Percentiles rank a stretch among this genome's conserved stretches.
Evolutionary conservation across 768 basidiomycete genomes (phyloP).

Genomic region (Naganishia antarctica): DNA sequence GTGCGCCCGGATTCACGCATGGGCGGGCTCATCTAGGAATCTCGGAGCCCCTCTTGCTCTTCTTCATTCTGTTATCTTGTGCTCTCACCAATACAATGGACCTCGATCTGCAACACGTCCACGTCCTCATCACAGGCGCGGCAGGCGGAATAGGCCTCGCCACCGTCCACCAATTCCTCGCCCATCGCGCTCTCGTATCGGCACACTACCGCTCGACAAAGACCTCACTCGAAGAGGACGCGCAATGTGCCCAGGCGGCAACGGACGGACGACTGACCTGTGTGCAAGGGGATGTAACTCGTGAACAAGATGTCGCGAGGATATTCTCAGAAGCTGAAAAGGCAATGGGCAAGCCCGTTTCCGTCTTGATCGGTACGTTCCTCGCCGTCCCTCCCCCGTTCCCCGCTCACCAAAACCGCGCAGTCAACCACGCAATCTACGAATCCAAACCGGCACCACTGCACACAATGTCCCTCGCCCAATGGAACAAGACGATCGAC

Average conservation of each 20-base stretch:
- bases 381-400: slow-evolving; percentile 45
- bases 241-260: slow-evolving; percentile 8
- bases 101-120: slow-evolving; percentile 58
- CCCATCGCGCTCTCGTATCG: slow-evolving; percentile 63
- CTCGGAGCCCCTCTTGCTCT: too few species aligned
- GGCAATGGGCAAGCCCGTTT: slow-evolving; percentile 30
- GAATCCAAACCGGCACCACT: slow-evolving; percentile 53
- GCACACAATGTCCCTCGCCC: slow-evolving; percentile 59
- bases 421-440: slow-evolving; percentile 59
- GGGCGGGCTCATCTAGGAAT: too few species aligned
- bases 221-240: slow-evolving; percentile 49
- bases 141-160: slow-evolving; percentile 71
- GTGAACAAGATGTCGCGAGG: slow-evolving; percentile 56
- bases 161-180: slow-evolving; percentile 58
- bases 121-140: slow-evolving; percentile 63
- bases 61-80: too few species aligned
- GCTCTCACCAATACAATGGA: slow-evolving; percentile 51
- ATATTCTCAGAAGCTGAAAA: slow-evolving; percentile 51
- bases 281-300: slow-evolving; percentile 60
- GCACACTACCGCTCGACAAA: slow-evolving; percentile 65
- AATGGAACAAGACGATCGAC: slow-evolving; percentile 62
- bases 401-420: not conserved
- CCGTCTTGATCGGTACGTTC: slow-evolving; percentile 50
- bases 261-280: slow-evolving; percentile 47
- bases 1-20: not conserved